Percentiles rank a stretch among this genome's conserved stretches.
Evolutionary conservation across 805 yeast species (phyloP).

Genomic region (Yarrowia sp.): DNA sequence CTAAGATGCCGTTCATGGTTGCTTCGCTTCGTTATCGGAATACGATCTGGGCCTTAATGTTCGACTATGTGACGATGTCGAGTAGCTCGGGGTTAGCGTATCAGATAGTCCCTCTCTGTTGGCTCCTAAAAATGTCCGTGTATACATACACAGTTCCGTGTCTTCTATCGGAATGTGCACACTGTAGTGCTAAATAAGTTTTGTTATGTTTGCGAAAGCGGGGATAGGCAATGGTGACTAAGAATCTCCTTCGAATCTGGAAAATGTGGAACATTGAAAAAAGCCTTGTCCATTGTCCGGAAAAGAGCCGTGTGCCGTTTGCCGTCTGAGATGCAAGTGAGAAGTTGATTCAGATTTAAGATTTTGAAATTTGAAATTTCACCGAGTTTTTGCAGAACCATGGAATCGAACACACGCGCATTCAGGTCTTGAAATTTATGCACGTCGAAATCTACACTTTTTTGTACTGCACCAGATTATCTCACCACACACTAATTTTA

Average conservation of each 20-base stretch:
- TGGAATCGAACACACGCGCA: neutral
- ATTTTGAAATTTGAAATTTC: neutral
- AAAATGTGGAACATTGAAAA: too few relatives aligned
- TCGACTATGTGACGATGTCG: too few relatives aligned
- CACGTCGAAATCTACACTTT: slow-evolving; percentile 1
- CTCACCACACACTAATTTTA: neutral
- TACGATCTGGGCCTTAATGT: neutral
- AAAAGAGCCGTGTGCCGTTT: too few relatives aligned
- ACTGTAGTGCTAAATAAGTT: neutral
- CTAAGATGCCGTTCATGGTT: neutral
- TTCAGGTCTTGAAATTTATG: neutral
- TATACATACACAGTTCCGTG: neutral
- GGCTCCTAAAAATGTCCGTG: neutral
- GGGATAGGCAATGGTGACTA: neutral
- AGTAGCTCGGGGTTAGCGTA: neutral
- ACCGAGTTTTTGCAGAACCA: too few relatives aligned
- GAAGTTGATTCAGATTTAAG: neutral
- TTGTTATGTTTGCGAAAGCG: neutral
- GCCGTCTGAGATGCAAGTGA: neutral
- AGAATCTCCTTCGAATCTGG: too few relatives aligned
- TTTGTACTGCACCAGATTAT: neutral
- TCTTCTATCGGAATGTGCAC: neutral
- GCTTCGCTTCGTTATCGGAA: neutral
- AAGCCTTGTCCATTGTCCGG: too few relatives aligned
- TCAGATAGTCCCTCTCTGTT: neutral